Percentiles rank a stretch among this genome's conserved stretches.
phyloP scores from a whole-genome alignment of 2,329 filamentous ascomycete species.

The Colletotrichum sp. region DNA sequence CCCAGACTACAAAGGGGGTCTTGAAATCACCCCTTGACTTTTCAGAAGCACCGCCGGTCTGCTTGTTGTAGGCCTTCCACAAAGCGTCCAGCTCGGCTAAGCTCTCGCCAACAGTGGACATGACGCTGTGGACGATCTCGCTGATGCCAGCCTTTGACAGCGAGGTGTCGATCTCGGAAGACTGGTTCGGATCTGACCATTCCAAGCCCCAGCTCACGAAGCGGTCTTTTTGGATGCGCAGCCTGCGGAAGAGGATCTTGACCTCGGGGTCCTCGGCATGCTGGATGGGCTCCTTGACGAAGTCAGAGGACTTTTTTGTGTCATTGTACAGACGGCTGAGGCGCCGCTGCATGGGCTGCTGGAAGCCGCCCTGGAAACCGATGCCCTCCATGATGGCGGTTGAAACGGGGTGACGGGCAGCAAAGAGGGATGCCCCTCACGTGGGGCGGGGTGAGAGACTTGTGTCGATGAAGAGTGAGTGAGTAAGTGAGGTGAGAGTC shows the following conservation, averaged over 20 bases:
- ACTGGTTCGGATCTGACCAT: constrained; percentile 75
- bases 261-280: constrained; percentile 72
- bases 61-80: constrained; percentile 65
- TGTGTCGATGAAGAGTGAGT: background rate
- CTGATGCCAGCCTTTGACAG: constrained; percentile 76
- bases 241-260: constrained; percentile 74
- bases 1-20: constrained; percentile 64
- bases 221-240: constrained; percentile 81
- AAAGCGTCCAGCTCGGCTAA: constrained; percentile 77
- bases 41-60: constrained; percentile 42
- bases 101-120: constrained; percentile 82
- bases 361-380: constrained; percentile 55
- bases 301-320: constrained; percentile 79
- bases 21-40: constrained; percentile 54
- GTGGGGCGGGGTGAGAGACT: background rate
- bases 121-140: constrained; percentile 78
- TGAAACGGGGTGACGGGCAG: background rate
- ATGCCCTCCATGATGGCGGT: constrained; percentile 53
- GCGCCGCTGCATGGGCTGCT: constrained; percentile 64
- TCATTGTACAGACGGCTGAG: constrained; percentile 80
- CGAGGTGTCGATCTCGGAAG: constrained; percentile 73
- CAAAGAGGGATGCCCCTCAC: constrained; percentile 12
- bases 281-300: constrained; percentile 69
- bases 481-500: background rate
- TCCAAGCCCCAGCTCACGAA: constrained; percentile 81